Conservation (phyloP, 1,139 yeast species). For the Arxiozyma slooffiae region DNA sequence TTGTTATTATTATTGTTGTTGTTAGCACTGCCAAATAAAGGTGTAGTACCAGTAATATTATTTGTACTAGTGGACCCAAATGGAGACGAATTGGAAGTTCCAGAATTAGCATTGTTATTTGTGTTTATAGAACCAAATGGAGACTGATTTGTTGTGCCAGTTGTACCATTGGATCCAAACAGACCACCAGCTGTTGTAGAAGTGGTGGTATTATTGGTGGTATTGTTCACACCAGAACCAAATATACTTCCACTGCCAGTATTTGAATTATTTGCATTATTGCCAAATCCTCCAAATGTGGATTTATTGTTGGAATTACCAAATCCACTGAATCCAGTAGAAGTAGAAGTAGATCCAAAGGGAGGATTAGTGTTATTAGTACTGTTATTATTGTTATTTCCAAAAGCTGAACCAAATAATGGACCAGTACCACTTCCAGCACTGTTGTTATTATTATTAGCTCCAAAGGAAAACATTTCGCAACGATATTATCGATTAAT, state of each 20-base stretch:
- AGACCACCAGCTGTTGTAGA: background rate
- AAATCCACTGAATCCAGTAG: constrained; percentile 4
- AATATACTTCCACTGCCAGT: background rate
- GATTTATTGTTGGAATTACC: background rate
- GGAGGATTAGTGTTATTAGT: background rate
- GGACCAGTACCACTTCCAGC: background rate
- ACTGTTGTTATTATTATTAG: background rate
- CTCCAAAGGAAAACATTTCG: background rate
- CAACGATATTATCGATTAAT: too few species aligned
- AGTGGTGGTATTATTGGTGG: background rate
- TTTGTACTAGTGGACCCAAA: background rate
- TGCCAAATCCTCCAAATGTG: constrained; percentile 9
- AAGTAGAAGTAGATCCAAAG: background rate
- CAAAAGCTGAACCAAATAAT: background rate
- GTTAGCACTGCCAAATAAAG: background rate
- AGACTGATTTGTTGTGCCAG: background rate
- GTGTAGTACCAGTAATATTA: background rate
- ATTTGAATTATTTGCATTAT: background rate
- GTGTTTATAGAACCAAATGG: background rate
- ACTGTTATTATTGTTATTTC: constrained; percentile 3
- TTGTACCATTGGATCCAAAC: background rate
- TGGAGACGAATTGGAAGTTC: background rate
- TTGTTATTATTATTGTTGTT: background rate
- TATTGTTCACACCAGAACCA: background rate
- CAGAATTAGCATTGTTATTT: background rate